Conservation (phyloP, 805 yeast species). For the Yamadazyma paraphyllophila region DNA sequence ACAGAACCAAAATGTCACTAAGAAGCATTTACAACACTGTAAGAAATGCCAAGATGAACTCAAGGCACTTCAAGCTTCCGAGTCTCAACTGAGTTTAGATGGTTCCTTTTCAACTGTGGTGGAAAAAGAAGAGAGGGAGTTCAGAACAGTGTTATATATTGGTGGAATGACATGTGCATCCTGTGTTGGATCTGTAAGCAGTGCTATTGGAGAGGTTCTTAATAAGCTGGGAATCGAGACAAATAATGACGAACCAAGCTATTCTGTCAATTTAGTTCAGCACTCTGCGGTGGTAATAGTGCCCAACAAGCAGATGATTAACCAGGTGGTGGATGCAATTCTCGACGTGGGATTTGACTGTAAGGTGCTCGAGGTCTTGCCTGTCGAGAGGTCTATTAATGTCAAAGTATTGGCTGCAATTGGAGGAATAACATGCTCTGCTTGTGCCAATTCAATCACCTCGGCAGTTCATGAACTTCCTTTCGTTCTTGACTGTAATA, state of each 20-base stretch:
- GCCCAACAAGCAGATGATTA: slow-evolving; percentile 48
- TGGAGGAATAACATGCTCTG: slow-evolving; percentile 75
- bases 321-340: slow-evolving; percentile 26
- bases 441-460: slow-evolving; percentile 60
- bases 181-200: slow-evolving; percentile 31
- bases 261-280: slow-evolving; percentile 50
- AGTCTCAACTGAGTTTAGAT: slow-evolving; percentile 7
- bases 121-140: slow-evolving; percentile 25
- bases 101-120: slow-evolving; percentile 27
- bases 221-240: slow-evolving; percentile 6
- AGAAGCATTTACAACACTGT: slow-evolving; percentile 42
- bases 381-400: slow-evolving; percentile 48
- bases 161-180: slow-evolving; percentile 45
- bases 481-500: slow-evolving; percentile 51
- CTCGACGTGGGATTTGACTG: slow-evolving; percentile 42
- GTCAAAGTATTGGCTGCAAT: slow-evolving; percentile 58
- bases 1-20: neutral
- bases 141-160: slow-evolving; percentile 51
- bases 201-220: slow-evolving; percentile 24
- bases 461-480: slow-evolving; percentile 46
- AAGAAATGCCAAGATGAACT: slow-evolving; percentile 33
- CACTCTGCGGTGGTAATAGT: slow-evolving; percentile 54
- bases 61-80: slow-evolving; percentile 10
- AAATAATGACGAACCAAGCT: slow-evolving; percentile 25
- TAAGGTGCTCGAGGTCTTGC: slow-evolving; percentile 56